Conservation (phyloP, 345 rosid genomes). For the Citrus unshiu region DNA sequence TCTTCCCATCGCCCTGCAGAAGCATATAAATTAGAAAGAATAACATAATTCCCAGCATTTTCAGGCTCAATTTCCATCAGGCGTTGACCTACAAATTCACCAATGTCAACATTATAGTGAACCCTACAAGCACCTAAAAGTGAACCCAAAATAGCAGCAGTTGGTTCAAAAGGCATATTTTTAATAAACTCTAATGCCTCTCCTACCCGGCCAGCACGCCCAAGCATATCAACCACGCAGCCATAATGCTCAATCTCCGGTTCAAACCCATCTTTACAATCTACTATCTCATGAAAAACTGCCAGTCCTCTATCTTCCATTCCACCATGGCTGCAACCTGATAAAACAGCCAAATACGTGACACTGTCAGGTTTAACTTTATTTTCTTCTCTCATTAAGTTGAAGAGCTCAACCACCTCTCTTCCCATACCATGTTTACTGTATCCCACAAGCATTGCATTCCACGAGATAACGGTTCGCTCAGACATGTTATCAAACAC, state of each 20-base stretch:
- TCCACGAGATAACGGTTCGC: slow-evolving; percentile 78
- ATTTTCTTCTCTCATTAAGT: slow-evolving; percentile 59
- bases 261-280: slow-evolving; percentile 38
- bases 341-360: slow-evolving; percentile 75
- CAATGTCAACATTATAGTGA: slow-evolving; percentile 65
- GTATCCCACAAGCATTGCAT: slow-evolving; percentile 83
- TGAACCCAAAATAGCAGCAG: slow-evolving; percentile 78
- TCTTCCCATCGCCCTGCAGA: slow-evolving; percentile 88
- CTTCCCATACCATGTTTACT: slow-evolving; percentile 76
- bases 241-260: slow-evolving; percentile 80
- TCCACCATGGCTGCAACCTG: slow-evolving; percentile 92
- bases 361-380: slow-evolving; percentile 65
- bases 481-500: slow-evolving; percentile 67
- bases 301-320: slow-evolving; percentile 69
- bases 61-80: slow-evolving; percentile 78
- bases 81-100: slow-evolving; percentile 50
- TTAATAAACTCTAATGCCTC: slow-evolving; percentile 59
- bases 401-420: slow-evolving; percentile 62
- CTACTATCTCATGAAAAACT: slow-evolving; percentile 53
- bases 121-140: slow-evolving; percentile 86
- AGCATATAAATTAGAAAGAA: slow-evolving; percentile 83
- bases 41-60: slow-evolving; percentile 78
- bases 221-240: slow-evolving; percentile 81
- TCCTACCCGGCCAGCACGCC: slow-evolving; percentile 75
- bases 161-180: slow-evolving; percentile 71